Evolutionary conservation across 768 basidiomycete species (phyloP).

Genomic region (Xanthoconium purpureum): DNA sequence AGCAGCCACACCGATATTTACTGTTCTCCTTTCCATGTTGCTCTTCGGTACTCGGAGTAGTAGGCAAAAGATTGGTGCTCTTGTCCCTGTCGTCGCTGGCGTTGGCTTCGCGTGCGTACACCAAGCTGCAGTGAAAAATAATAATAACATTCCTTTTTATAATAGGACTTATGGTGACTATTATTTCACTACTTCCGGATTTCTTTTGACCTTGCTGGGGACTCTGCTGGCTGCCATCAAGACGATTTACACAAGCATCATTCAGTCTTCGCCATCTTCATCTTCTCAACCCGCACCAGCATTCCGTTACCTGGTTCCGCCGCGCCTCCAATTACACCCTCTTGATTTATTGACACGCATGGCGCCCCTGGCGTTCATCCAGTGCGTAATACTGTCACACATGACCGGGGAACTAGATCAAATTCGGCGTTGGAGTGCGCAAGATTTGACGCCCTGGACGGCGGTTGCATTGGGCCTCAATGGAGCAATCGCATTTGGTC

Average conservation of each 20-base stretch:
- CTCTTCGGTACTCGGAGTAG: slow-evolving; percentile 63
- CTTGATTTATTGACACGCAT: slow-evolving; percentile 87
- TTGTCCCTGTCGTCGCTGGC: slow-evolving; percentile 83
- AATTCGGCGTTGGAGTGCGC: slow-evolving; percentile 48
- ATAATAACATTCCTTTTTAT: neutral
- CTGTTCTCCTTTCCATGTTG: slow-evolving; percentile 70
- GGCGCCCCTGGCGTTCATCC: slow-evolving; percentile 87
- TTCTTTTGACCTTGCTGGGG: slow-evolving; percentile 85
- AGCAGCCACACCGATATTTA: slow-evolving; percentile 90
- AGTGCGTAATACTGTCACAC: slow-evolving; percentile 78
- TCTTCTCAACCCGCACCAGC: slow-evolving; percentile 13
- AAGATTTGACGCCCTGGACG: slow-evolving; percentile 38
- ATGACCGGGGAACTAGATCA: slow-evolving; percentile 74
- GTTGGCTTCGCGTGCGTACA: slow-evolving; percentile 79
- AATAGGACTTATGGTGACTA: slow-evolving; percentile 92
- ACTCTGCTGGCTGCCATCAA: slow-evolving; percentile 91
- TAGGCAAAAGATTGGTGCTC: slow-evolving; percentile 60
- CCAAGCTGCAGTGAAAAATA: neutral
- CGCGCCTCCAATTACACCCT: slow-evolving; percentile 55
- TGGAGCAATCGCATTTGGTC: slow-evolving; percentile 82
- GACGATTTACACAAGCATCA: slow-evolving; percentile 85
- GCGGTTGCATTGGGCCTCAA: slow-evolving; percentile 65
- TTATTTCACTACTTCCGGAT: slow-evolving; percentile 81
- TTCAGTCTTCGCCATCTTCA: slow-evolving; percentile 46
- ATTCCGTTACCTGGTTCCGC: slow-evolving; percentile 27